These are phyloP conservation scores for Phlebiopsis flavidoalba DNA, from an alignment of 768 basidiomycete genomes.

Conservation along the genomic window DNA sequence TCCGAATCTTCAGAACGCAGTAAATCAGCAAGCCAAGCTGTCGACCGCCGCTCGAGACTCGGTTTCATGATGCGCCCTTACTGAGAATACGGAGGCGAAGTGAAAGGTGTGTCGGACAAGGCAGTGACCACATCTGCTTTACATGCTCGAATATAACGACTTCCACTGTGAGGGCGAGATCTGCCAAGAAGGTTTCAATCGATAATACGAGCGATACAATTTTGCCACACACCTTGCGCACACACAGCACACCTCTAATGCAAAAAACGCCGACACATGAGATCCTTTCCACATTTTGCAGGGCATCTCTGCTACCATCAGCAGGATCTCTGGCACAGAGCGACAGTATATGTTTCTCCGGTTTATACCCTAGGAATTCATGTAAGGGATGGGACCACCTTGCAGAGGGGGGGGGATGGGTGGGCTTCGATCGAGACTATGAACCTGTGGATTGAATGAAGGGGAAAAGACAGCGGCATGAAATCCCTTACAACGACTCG, in stretches of 20 bases:
- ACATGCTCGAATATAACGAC: conserved; percentile 42
- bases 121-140: conserved; percentile 70
- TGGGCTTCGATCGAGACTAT: conserved; percentile 59
- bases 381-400: conserved; percentile 52
- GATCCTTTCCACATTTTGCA: conserved; percentile 58
- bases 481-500: conserved; percentile 66
- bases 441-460: neutral
- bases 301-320: conserved; percentile 67
- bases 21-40: conserved; percentile 56
- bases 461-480: neutral
- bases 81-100: conserved; percentile 63
- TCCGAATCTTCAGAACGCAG: conserved; percentile 25
- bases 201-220: neutral
- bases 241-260: conserved; percentile 64
- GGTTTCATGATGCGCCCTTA: conserved; percentile 74
- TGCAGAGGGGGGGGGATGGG: conserved; percentile 66
- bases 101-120: conserved; percentile 65
- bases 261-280: conserved; percentile 53
- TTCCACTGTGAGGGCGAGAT: conserved; percentile 53
- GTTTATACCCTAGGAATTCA: conserved; percentile 53
- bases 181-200: conserved; percentile 29
- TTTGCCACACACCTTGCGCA: conserved; percentile 52
- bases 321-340: conserved; percentile 63
- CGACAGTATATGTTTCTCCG: conserved; percentile 44
- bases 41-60: conserved; percentile 58